Base-by-base conservation (phyloP, 1,284 basidiomycete genomes). In the Puccinia novopanici region DNA sequence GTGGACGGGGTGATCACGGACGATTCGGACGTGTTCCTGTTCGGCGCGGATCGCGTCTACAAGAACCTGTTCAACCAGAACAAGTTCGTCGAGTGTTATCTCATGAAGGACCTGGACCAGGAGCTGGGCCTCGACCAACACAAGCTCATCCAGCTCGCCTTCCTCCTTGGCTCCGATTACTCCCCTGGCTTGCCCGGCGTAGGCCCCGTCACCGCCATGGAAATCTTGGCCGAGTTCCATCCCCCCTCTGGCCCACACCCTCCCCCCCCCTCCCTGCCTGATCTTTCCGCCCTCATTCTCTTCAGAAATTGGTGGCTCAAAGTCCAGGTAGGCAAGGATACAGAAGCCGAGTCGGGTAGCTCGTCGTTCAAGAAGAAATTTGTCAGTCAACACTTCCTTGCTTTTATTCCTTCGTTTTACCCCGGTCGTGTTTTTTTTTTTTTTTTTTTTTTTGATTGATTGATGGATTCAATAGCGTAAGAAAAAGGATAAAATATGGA, bases 21-120 rank as follows among this genome's bases (percentile, higher is more conserved):
- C 86, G 97, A 99, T 86, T 97, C 94, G 22, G 97, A 99, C 84
- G 95, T 99, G 50, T 99, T 99, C 86, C 90, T 99, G 65, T 99
- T 99, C 83, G 68, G 67, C 30, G 96, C 93, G 22, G 88, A 89
- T 81, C 91, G 94, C 40, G 93, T 99, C 61, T 98, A 93, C 89
- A 97, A 97, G 87, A 98, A 99, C 86, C 97, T 99, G 92, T 99
- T 99, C 88, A 98, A 98, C 86, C 94, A 98, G 87, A 93, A 93
- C 81, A 98, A 98, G 88, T 97, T 94, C 12, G 96, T 98, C 81
- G 96, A 99, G 86, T 95, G 94, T 85, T 99, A 97, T 87, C 87
- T 97, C 50, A 87, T 91, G 8, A 87, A 90, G 0, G 97, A 99
- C 85, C 89, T 99, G 76, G 89, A 90, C 73, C 90, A 95, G 59